Conservation (phyloP, 257 asterid genomes). For the Buddleja alternifolia region DNA sequence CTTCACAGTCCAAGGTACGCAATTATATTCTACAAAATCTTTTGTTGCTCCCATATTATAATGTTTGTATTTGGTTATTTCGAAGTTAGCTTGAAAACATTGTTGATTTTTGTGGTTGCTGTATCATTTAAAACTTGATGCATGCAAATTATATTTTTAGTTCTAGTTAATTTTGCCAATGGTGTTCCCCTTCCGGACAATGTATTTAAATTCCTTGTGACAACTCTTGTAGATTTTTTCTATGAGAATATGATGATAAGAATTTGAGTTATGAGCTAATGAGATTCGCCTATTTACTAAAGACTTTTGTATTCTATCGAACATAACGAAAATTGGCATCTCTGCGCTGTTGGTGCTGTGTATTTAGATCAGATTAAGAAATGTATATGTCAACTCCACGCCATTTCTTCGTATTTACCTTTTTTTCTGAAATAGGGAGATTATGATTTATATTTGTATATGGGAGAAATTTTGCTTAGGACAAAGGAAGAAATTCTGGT, state of each 20-base stretch:
- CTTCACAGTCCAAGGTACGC: slow-evolving; percentile 72
- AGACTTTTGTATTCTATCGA: too few species aligned
- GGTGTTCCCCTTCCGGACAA: not conserved
- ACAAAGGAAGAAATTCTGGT: not conserved
- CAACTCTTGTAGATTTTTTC: not conserved
- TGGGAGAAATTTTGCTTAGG: not conserved
- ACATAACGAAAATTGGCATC: too few species aligned
- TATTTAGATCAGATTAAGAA: too few species aligned
- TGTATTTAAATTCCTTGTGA: not conserved
- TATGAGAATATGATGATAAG: not conserved
- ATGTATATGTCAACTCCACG: too few species aligned
- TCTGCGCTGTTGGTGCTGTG: too few species aligned
- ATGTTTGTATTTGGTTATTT: not conserved
- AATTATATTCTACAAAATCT: slow-evolving; percentile 7
- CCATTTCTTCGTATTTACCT: too few species aligned
- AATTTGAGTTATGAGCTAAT: not conserved
- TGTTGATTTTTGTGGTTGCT: slow-evolving; percentile 2
- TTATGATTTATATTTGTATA: not conserved
- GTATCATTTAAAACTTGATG: not conserved
- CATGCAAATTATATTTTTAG: not conserved
- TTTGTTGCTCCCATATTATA: slow-evolving; percentile 16
- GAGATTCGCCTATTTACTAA: too few species aligned
- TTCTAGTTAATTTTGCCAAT: not conserved
- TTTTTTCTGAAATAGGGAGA: not conserved
- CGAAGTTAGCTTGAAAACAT: not conserved